A percentile compares a stretch with the other conserved stretches of the same genome.
phyloP scores from a whole-genome alignment of 139 green algal genomes.

The Chlorella sp. region DNA sequence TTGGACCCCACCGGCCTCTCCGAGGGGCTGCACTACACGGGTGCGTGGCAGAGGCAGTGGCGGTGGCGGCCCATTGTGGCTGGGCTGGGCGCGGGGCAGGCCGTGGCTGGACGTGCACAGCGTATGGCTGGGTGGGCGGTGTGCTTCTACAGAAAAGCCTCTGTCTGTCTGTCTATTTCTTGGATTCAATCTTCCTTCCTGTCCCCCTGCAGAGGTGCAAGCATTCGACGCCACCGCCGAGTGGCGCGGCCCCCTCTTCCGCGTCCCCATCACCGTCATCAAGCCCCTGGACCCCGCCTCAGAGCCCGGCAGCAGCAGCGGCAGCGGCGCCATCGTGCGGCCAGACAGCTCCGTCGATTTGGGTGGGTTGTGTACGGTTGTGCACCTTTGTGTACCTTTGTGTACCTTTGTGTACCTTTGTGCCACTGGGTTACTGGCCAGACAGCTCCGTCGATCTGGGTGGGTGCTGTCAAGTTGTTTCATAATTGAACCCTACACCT shows the following conservation, averaged over 20 bases:
- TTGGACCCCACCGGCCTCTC: constrained; percentile 73
- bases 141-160: too few species aligned
- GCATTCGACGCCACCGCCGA: constrained; percentile 58
- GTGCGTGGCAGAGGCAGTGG: neutral
- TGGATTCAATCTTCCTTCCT: too few species aligned
- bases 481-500: too few species aligned
- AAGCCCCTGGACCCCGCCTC: constrained; percentile 47
- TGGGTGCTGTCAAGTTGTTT: too few species aligned
- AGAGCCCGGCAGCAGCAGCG: constrained; percentile 10
- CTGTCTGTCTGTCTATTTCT: neutral
- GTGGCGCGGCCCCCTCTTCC: constrained; percentile 83
- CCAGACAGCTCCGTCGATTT: neutral
- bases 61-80: neutral
- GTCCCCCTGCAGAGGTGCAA: constrained; percentile 65
- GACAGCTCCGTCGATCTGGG: neutral
- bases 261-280: constrained; percentile 83
- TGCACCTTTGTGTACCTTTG: too few species aligned
- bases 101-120: neutral
- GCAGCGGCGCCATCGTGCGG: constrained; percentile 1
- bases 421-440: too few species aligned
- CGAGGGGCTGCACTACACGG: constrained; percentile 79
- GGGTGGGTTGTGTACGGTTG: neutral
- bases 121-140: too few species aligned
- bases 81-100: too few species aligned
- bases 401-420: too few species aligned